Conservation (phyloP, 192 early-diverging fungal species). For the Borealophlyctis nickersoniae region DNA sequence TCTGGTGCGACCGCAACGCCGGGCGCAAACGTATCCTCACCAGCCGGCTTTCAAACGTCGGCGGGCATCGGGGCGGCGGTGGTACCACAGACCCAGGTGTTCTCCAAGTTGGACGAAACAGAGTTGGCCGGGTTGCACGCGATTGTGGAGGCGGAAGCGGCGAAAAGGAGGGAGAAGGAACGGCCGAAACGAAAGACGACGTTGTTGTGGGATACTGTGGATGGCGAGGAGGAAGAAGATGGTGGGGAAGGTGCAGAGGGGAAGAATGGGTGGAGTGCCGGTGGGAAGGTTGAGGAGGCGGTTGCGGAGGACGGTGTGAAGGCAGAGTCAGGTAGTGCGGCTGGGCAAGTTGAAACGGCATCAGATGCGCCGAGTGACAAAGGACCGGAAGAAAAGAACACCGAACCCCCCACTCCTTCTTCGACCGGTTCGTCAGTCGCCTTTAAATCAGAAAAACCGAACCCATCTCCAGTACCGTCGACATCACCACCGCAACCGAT, state of each 20-base stretch:
- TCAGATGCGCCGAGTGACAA: background rate
- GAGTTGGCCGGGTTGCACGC: background rate
- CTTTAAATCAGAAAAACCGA: background rate
- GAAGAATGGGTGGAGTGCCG: slow-evolving; percentile 1
- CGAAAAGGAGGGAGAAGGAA: background rate
- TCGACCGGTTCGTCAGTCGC: background rate
- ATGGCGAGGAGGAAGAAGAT: background rate
- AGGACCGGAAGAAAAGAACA: background rate
- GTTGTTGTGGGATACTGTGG: background rate
- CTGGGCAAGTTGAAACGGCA: background rate
- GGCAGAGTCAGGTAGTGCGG: background rate
- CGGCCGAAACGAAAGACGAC: background rate
- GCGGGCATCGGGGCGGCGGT: background rate
- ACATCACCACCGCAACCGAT: background rate
- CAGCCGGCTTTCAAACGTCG: too few species aligned
- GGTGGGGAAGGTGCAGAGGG: background rate
- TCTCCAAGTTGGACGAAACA: background rate
- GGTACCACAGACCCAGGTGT: background rate
- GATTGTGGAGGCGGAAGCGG: background rate
- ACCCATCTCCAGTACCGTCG: background rate
- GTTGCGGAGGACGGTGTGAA: background rate
- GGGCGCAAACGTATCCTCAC: too few species aligned
- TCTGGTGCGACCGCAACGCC: background rate
- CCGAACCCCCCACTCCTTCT: background rate
- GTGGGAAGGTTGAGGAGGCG: background rate